Percentiles rank a stretch among this genome's conserved stretches.
Conservation (phyloP, 164 flowering plant species). For the Santalum album region DNA sequence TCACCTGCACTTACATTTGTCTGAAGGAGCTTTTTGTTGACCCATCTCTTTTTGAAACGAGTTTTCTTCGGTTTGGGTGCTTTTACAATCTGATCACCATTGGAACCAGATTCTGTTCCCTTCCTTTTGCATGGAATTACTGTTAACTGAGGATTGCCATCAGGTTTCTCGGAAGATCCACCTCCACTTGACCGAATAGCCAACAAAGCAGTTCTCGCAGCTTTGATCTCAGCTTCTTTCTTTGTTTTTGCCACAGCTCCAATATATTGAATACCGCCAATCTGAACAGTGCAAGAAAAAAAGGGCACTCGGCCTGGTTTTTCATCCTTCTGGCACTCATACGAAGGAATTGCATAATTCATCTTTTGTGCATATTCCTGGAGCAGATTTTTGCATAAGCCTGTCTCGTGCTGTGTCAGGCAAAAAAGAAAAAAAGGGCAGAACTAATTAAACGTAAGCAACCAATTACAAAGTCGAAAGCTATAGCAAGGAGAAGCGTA, state of each 20-base stretch:
- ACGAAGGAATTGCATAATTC: slow-evolving; percentile 84
- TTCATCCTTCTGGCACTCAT: slow-evolving; percentile 45
- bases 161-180: slow-evolving; percentile 13
- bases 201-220: slow-evolving; percentile 83
- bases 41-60: slow-evolving; percentile 31
- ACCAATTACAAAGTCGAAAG: too few relatives aligned
- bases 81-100: slow-evolving; percentile 20
- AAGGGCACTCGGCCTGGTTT: slow-evolving; percentile 16
- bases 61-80: slow-evolving; percentile 50
- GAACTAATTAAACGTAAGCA: too few relatives aligned
- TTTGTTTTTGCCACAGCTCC: slow-evolving; percentile 80
- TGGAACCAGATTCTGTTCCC: slow-evolving; percentile 18
- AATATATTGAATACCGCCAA: slow-evolving; percentile 76
- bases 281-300: slow-evolving; percentile 65
- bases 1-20: slow-evolving; percentile 11
- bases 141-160: slow-evolving; percentile 33
- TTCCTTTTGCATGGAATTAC: slow-evolving; percentile 68
- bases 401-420: slow-evolving; percentile 65
- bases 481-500: too few relatives aligned
- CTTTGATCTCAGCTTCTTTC: slow-evolving; percentile 97
- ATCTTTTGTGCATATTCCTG: slow-evolving; percentile 97
- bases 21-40: slow-evolving; percentile 20
- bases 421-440: neutral
- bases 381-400: slow-evolving; percentile 86
- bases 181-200: slow-evolving; percentile 46